phyloP scores from a whole-genome alignment of 768 basidiomycete genomes.

The Russula olivacea region DNA sequence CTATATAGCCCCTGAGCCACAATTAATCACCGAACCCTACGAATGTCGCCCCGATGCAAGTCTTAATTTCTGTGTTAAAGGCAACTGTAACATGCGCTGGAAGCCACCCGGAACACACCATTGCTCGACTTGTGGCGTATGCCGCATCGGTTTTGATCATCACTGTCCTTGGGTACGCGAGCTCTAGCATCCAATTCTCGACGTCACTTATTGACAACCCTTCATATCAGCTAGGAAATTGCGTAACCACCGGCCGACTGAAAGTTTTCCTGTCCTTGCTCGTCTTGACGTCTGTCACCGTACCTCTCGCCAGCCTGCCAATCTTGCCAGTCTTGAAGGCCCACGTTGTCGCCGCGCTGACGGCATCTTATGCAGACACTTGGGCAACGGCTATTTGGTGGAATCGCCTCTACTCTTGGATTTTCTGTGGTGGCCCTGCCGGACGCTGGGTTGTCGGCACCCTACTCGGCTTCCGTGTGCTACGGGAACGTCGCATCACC shows the following conservation, averaged over 20 bases:
- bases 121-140: slow-evolving; percentile 27
- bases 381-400: slow-evolving; percentile 25
- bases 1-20: slow-evolving; percentile 26
- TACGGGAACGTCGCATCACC: slow-evolving; percentile 12
- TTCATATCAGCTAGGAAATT: slow-evolving; percentile 24
- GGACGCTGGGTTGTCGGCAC: slow-evolving; percentile 25
- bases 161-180: slow-evolving; percentile 27
- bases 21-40: slow-evolving; percentile 21
- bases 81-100: slow-evolving; percentile 24
- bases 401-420: slow-evolving; percentile 25
- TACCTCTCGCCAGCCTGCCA: slow-evolving; percentile 21
- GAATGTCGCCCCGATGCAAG: slow-evolving; percentile 24
- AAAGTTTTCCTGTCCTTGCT: slow-evolving; percentile 25
- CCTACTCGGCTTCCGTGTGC: slow-evolving; percentile 22
- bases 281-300: slow-evolving; percentile 20
- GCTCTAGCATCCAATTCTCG: neutral
- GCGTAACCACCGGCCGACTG: slow-evolving; percentile 22
- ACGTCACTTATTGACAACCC: neutral
- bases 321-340: slow-evolving; percentile 7
- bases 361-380: slow-evolving; percentile 20
- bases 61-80: slow-evolving; percentile 23
- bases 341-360: slow-evolving; percentile 21
- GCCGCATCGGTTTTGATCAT: slow-evolving; percentile 27
- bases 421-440: slow-evolving; percentile 25
- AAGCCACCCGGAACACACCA: slow-evolving; percentile 27